Base-by-base conservation (phyloP, 495 filamentous ascomycete genomes). In the Pseudevernia furfuracea region DNA sequence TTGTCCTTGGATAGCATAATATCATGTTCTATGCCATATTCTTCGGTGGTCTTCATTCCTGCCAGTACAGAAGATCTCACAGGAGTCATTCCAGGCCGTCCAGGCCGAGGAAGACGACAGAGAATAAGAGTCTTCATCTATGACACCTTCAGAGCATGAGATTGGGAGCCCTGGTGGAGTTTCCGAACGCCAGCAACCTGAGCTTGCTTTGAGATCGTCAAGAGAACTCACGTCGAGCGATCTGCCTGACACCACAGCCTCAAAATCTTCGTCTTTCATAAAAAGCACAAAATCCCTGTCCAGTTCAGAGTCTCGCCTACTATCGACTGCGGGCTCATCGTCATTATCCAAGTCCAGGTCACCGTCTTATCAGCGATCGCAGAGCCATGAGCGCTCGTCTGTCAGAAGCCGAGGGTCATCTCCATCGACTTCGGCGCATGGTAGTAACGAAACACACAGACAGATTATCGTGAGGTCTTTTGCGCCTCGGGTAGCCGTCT, bases 401-500 rank as follows among this genome's bases (percentile, higher is more conserved):
- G 41, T 80, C 80, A 63, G 73, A 82, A 67, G 77, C 78, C 58
- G 39, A 44, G 56, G 43, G 28, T 79, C 81, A 32, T 84, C 87
- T 6, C 84, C 87, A 12, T 80, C 80, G 71, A 74, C 82, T 71
- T 72, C 82, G 65, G 60, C 78, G 48, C 70, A 79, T 66, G 75
- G 84, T 75, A 64, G 76, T 69, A 67, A 76, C n/a, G 78, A 83
- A 43, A 89, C 93, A 70, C 83, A 86, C 34, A 80, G 89, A 38
- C 85, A 86, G 62, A 77, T 94, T 3, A 88, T 98, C 38, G 80
- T 90, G 25, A 86, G 87, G 39, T 86, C 91, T 10, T 96, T 96
- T 69, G 89, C 91, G 3, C 95, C 94, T 4, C 87, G 92, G 53
- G 83, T 98, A 32, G 89, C 88, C 0, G 82, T 97, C 4, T 87